Percentiles rank a stretch among this genome's conserved stretches.
Evolutionary conservation across 2,329 filamentous ascomycete genomes (phyloP).

Genomic region (Paraphoma sp.): DNA sequence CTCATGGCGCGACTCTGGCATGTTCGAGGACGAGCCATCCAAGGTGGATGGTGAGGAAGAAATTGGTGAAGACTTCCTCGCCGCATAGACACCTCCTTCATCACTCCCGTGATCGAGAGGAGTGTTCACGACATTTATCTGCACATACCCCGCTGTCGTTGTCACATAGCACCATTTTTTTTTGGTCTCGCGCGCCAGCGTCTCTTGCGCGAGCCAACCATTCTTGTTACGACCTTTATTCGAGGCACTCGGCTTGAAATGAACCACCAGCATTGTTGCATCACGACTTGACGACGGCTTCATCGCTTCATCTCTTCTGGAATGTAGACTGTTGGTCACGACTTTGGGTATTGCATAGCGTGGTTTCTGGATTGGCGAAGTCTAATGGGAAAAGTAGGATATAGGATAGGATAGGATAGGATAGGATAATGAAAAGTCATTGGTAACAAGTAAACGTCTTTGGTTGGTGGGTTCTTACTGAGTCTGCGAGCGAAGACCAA

Average conservation of each 20-base stretch:
- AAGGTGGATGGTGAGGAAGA: constrained; percentile 17
- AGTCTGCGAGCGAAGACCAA: too few relatives aligned
- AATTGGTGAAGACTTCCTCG: constrained; percentile 20
- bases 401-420: background rate
- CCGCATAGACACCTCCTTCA: constrained; percentile 13
- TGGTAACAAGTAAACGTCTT: too few relatives aligned
- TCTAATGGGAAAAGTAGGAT: background rate
- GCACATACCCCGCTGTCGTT: background rate
- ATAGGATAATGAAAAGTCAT: background rate
- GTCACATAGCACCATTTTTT: background rate
- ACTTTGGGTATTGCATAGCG: constrained; percentile 11
- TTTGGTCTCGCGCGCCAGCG: background rate
- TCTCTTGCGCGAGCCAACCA: background rate
- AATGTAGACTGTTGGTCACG: background rate
- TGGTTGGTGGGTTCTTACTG: too few relatives aligned
- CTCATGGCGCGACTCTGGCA: constrained; percentile 41
- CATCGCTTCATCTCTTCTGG: constrained; percentile 1
- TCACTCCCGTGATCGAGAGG: background rate
- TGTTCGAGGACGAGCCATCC: constrained; percentile 32
- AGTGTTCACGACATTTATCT: background rate
- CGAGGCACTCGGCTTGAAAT: background rate
- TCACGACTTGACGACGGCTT: constrained; percentile 5
- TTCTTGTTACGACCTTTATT: background rate
- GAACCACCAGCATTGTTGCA: background rate
- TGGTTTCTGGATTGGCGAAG: background rate